Evolutionary conservation across 768 basidiomycete genomes (phyloP).

Genomic region (Suillus brevipes): DNA sequence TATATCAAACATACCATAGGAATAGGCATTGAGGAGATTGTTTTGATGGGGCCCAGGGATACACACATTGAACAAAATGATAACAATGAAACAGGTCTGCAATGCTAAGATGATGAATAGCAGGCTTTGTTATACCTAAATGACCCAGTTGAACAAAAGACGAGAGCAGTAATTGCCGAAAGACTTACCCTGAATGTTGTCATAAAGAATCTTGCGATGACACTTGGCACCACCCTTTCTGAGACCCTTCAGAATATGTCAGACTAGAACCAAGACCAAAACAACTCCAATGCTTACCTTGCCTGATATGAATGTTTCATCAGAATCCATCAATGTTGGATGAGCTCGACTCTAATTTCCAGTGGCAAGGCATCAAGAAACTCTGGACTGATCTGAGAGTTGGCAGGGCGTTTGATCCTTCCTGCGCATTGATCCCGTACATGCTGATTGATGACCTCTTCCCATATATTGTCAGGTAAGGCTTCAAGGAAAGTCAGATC

Average conservation of each 20-base stretch:
- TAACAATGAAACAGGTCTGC: too few species aligned
- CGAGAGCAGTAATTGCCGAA: constrained; percentile 18
- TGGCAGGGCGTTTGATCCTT: constrained; percentile 67
- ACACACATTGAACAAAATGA: too few species aligned
- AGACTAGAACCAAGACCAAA: constrained; percentile 1
- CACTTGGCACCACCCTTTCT: constrained; percentile 97
- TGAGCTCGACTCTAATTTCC: constrained; percentile 94
- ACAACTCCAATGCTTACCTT: constrained; percentile 49
- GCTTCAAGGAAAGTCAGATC: constrained; percentile 98
- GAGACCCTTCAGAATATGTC: constrained; percentile 58
- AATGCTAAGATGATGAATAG: constrained; percentile 92
- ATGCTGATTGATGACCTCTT: constrained; percentile 97
- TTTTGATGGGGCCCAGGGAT: too few species aligned
- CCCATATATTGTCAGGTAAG: constrained; percentile 96
- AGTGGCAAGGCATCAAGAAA: constrained; percentile 96
- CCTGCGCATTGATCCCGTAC: constrained; percentile 88
- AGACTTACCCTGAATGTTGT: constrained; percentile 64
- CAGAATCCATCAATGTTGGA: constrained; percentile 98
- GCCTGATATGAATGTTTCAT: too few species aligned
- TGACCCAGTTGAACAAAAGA: neutral
- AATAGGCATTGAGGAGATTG: too few species aligned
- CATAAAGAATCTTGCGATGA: constrained; percentile 93
- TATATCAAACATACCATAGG: too few species aligned
- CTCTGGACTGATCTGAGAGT: constrained; percentile 90
- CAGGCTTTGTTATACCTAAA: constrained; percentile 91